Evolutionary conservation across 176 grass and related monocot genomes (phyloP), one percentile per base, ranked within the genome.

Genomic region (Aegilops bicornis): DNA sequence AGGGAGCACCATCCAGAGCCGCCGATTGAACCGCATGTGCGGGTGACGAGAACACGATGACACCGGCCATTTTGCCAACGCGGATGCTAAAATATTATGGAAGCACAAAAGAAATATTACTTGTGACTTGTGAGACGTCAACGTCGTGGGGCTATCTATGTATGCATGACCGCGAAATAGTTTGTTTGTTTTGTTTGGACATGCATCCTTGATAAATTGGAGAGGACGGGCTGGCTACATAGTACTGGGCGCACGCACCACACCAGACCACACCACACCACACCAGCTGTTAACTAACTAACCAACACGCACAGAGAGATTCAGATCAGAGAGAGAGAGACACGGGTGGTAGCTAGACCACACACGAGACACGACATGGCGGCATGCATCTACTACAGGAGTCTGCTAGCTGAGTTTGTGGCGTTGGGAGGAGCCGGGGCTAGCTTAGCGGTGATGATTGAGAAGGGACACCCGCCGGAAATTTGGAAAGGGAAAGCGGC

Each of bases 381-480:
- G n/a, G n/a, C n/a, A n/a, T 17, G 48, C 15, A 52, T 52, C 15
- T 6, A 16, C 48, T 52, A 52, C 48, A 52, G 48, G 48, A 52
- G 16, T 52, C 5, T 17, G 16, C 48, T 52, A 17, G 50, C 16
- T 19, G 22, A 81, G 20, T 63, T 63, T 8, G 79, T 43, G 22
- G 48, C 25, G 3, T 72, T 54, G 50, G 50, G 16, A 69, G 67
- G 35, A 71, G 32, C 4, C 17, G 10, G 11, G 5, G 8, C 32
- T 69, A 85, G 1, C 72, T 9, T 36, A 13, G 69, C 71, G 37
- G 70, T 73, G 45, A 84, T 87, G 89, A 90, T 87, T 67, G 58
- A 20, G 58, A 73, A n/a, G 17, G 88, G 24, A 56, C 73, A 83
- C 50, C 43, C 43, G 43, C 71, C 31, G 35, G 80, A 67, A 87